Conservation (phyloP, 2,329 filamentous ascomycete species). For the Sclerotinia glacialis region DNA sequence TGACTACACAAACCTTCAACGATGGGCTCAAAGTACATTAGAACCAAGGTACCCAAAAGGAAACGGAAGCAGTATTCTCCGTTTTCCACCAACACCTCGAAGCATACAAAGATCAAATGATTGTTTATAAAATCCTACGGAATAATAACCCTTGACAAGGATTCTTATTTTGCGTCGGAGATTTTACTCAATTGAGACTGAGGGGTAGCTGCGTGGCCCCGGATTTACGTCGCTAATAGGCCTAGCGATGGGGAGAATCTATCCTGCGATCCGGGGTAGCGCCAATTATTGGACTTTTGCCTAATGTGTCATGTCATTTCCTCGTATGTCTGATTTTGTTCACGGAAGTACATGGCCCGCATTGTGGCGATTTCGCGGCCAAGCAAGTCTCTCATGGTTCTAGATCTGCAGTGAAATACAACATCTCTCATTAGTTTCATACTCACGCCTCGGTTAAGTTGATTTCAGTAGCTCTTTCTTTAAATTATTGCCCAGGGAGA, state of each 20-base stretch:
- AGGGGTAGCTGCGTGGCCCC: not conserved
- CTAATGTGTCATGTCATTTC: not conserved
- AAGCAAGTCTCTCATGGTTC: not conserved
- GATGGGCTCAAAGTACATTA: not conserved
- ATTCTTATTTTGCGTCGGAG: not conserved
- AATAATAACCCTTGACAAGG: not conserved
- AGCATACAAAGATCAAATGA: not conserved
- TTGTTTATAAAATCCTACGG: not conserved
- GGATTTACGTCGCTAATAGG: not conserved
- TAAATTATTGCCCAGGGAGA: too few species aligned
- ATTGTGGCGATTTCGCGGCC: not conserved
- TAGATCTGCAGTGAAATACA: constrained; percentile 6
- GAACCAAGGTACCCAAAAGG: not conserved
- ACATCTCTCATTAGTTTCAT: not conserved
- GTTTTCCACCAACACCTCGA: not conserved
- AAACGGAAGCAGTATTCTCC: not conserved
- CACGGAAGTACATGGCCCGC: constrained; percentile 6
- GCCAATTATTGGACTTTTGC: not conserved
- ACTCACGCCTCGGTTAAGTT: not conserved
- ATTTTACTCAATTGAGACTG: not conserved
- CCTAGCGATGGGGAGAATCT: not conserved
- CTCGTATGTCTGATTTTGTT: constrained; percentile 2
- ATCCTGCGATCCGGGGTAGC: not conserved
- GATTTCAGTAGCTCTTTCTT: not conserved
- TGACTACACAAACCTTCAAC: not conserved